Evolutionary conservation across 2,329 filamentous ascomycete genomes (phyloP).

Genomic region (Nemania sp.): DNA sequence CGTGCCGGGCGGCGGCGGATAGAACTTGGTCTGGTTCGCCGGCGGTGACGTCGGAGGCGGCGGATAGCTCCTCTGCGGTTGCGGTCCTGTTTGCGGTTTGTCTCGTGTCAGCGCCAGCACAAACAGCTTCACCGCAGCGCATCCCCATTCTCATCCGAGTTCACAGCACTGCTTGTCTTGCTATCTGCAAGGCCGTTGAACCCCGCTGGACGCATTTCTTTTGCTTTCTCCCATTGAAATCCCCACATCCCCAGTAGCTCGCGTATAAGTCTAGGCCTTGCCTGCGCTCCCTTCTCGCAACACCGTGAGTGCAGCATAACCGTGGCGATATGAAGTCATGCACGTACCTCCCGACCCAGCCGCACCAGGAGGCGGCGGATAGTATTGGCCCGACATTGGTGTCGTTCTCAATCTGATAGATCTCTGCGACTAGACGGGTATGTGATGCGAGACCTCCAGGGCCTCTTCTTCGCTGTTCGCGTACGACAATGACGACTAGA

Average conservation of each 20-base stretch:
- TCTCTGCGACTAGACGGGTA: background rate
- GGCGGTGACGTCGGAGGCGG: constrained; percentile 53
- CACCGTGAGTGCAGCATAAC: no score
- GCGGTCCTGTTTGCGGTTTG: constrained; percentile 27
- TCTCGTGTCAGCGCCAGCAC: constrained; percentile 8
- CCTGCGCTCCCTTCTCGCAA: no score
- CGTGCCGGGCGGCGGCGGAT: constrained; percentile 47
- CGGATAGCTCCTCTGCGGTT: constrained; percentile 48
- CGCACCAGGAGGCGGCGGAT: constrained; percentile 50
- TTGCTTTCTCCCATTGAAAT: no score
- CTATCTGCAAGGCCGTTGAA: no score
- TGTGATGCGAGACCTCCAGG: no score
- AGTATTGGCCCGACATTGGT: constrained; percentile 50
- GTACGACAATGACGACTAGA: background rate
- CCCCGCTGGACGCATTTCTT: no score
- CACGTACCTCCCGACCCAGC: constrained; percentile 40
- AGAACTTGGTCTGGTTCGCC: constrained; percentile 50
- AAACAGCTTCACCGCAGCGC: no score
- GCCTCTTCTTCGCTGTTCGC: no score
- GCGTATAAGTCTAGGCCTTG: no score
- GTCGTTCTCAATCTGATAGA: background rate
- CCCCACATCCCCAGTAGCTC: no score
- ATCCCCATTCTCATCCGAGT: no score
- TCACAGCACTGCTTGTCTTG: no score
- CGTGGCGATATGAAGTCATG: constrained; percentile 1